These are phyloP conservation scores for Hortiboletus campestris DNA, from an alignment of 768 basidiomycete genomes.

Conservation along the genomic window DNA sequence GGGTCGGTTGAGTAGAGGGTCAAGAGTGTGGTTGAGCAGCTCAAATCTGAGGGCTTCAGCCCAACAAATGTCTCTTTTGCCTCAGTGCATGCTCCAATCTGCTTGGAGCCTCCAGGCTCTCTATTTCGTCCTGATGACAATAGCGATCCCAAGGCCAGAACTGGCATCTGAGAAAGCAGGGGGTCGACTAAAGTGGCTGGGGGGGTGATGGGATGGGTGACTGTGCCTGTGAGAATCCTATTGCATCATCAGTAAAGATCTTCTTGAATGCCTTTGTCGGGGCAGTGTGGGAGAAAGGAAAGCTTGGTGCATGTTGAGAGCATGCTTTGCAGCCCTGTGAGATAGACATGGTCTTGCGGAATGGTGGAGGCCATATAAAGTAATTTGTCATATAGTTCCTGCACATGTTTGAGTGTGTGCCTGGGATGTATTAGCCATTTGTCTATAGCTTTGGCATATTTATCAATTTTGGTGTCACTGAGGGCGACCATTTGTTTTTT, in stretches of 20 bases:
- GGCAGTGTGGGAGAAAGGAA: conserved; percentile 33
- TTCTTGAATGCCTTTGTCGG: not conserved
- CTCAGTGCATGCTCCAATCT: not conserved
- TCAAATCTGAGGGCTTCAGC: not conserved
- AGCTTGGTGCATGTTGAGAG: conserved; percentile 24
- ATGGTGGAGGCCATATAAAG: conserved; percentile 22
- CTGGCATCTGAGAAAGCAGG: conserved; percentile 18
- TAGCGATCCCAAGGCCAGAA: conserved; percentile 6
- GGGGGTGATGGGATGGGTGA: conserved; percentile 4
- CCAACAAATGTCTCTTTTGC: not conserved
- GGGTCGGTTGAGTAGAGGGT: not conserved
- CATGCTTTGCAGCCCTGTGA: conserved; percentile 40
- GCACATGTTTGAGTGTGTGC: not conserved
- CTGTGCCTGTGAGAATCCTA: not conserved
- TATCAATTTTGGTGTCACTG: too few species aligned
- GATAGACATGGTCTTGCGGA: conserved; percentile 36
- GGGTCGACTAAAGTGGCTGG: not conserved
- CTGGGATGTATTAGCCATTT: too few species aligned
- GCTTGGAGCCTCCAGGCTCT: not conserved
- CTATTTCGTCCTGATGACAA: not conserved
- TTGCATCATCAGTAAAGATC: not conserved
- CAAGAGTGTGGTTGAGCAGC: not conserved
- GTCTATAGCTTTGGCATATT: too few species aligned
- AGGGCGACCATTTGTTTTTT: not conserved
- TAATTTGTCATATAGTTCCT: conserved; percentile 4